These are phyloP conservation scores for Telfairia occidentalis DNA, from an alignment of 331 rosid genomes.

Conservation along the genomic window DNA sequence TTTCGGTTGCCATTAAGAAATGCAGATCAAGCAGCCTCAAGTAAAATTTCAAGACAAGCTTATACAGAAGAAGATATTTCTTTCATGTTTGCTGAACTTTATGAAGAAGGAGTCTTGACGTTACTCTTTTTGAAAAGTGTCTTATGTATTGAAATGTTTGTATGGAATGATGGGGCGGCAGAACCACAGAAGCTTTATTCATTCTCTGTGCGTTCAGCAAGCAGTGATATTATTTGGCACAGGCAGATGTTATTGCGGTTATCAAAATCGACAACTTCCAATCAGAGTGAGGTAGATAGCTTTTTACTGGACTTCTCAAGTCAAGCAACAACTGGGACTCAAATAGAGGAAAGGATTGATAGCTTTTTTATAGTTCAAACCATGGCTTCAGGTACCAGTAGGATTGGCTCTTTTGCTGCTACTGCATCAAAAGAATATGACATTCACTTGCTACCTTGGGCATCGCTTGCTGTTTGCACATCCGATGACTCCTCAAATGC, in stretches of 20 bases:
- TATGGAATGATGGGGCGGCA: slow-evolving; percentile 56
- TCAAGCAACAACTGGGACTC: slow-evolving; percentile 45
- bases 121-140: slow-evolving; percentile 83
- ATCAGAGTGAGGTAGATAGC: slow-evolving; percentile 47
- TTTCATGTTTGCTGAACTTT: slow-evolving; percentile 83
- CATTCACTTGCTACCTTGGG: slow-evolving; percentile 97
- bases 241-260: slow-evolving; percentile 73
- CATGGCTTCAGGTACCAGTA: slow-evolving; percentile 72
- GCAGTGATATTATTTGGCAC: slow-evolving; percentile 52
- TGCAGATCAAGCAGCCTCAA: slow-evolving; percentile 53
- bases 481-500: slow-evolving; percentile 53
- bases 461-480: slow-evolving; percentile 86
- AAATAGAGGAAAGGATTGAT: slow-evolving; percentile 49
- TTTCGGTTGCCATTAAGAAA: slow-evolving; percentile 94
- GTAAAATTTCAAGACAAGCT: slow-evolving; percentile 91
- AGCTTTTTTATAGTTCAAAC: slow-evolving; percentile 73
- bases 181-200: slow-evolving; percentile 68
- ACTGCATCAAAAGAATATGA: slow-evolving; percentile 88
- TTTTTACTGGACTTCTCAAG: slow-evolving; percentile 57
- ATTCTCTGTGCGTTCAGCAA: slow-evolving; percentile 55
- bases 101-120: slow-evolving; percentile 73
- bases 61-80: slow-evolving; percentile 66
- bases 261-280: slow-evolving; percentile 41
- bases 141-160: slow-evolving; percentile 63
- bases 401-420: slow-evolving; percentile 81